Conservation (phyloP, 2,329 filamentous ascomycete species). For the Fusarium haematococcum region DNA sequence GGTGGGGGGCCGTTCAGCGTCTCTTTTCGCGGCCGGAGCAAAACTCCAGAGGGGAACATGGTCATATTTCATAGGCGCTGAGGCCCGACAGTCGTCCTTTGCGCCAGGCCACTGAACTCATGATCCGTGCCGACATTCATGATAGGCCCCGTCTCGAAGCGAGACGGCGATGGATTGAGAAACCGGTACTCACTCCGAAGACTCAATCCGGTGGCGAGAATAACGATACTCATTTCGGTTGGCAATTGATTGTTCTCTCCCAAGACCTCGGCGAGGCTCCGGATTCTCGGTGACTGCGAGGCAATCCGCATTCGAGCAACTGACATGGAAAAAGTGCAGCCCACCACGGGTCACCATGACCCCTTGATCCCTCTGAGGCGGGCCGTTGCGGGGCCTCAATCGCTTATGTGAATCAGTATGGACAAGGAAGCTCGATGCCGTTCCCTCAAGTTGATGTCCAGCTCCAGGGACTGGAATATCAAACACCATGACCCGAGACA, state of each 20-base stretch:
- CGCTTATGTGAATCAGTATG: constrained; percentile 11
- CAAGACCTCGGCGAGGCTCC: constrained; percentile 13
- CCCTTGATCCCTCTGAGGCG: constrained; percentile 12
- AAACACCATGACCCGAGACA: background rate
- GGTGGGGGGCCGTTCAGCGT: background rate
- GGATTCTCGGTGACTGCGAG: background rate
- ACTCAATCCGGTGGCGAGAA: constrained; percentile 21
- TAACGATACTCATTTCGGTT: background rate
- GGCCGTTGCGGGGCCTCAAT: constrained; percentile 23
- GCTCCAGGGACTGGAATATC: background rate
- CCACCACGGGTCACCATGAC: background rate
- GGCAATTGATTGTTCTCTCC: background rate
- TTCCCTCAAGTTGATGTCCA: background rate
- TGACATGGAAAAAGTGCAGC: background rate
- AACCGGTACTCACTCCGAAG: background rate
- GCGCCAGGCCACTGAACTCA: background rate
- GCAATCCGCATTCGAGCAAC: background rate
- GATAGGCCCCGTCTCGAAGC: background rate
- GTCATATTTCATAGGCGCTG: background rate
- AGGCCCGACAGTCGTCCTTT: background rate
- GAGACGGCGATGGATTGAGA: background rate
- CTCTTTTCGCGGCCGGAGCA: background rate
- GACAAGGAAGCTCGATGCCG: constrained; percentile 9
- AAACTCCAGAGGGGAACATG: background rate
- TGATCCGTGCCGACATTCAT: background rate